These are phyloP conservation scores for Raffaelea arxii DNA, from an alignment of 2,329 filamentous ascomycete genomes.

Conservation along the genomic window DNA sequence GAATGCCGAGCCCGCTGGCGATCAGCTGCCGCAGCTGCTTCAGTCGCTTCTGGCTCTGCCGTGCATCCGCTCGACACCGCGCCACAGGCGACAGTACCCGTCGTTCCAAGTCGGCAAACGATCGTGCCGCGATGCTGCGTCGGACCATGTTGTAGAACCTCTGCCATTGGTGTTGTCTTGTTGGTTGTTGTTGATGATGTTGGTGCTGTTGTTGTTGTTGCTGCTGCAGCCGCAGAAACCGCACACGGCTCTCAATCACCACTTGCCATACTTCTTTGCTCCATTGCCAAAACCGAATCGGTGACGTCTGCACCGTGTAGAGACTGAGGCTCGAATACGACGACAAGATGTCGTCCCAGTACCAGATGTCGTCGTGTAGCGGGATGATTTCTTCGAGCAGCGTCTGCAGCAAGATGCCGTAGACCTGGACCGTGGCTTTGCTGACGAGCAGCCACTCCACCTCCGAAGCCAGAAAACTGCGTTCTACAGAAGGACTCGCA, in stretches of 20 bases:
- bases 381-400: conserved; percentile 76
- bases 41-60: conserved; percentile 62
- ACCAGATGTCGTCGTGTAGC: conserved; percentile 80
- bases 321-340: conserved; percentile 70
- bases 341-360: conserved; percentile 83
- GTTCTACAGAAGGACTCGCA: too few species aligned
- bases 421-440: conserved; percentile 86
- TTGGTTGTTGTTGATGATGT: too few species aligned
- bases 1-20: conserved; percentile 74
- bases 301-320: conserved; percentile 81
- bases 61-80: conserved; percentile 62
- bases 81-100: conserved; percentile 71
- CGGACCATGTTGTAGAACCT: conserved; percentile 75
- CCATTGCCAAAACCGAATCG: conserved; percentile 64
- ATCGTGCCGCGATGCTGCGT: conserved; percentile 64
- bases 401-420: conserved; percentile 67
- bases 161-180: conserved; percentile 46
- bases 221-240: conserved; percentile 24
- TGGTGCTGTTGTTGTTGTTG: too few species aligned
- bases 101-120: conserved; percentile 59
- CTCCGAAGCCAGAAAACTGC: conserved; percentile 57
- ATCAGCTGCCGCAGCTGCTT: conserved; percentile 68
- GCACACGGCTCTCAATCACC: conserved; percentile 48
- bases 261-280: conserved; percentile 45
- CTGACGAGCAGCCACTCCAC: conserved; percentile 84